Base-by-base conservation (phyloP, 2,329 filamentous ascomycete species). In the Penicillium sp. region DNA sequence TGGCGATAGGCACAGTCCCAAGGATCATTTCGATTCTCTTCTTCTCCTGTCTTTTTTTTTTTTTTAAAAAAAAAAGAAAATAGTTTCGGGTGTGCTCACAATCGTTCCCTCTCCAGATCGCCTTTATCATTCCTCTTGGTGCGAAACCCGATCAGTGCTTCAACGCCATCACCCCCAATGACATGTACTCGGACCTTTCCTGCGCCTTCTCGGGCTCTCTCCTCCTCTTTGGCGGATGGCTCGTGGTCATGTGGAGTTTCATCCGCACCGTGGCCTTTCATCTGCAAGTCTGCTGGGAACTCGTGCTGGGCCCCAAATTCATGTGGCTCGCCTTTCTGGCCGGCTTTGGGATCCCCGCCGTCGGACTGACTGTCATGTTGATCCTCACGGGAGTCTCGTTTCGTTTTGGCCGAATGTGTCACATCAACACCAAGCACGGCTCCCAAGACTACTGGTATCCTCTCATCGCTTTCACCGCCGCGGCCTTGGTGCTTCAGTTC, bases 271-370 rank as follows among this genome's bases (percentile, higher is more conserved):
- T 97, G 32, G 95, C 90, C 4, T 84, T 98, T 60, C 93, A 98
- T 69, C 82, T 98, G 26, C 93, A 97, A 69, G 96, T 98, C 55
- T 96, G 90, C 75, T 98, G 93, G 93, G 90, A 97, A 67, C 79
- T 94, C 32, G 83, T 91, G 6, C 87, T 95, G 4, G 93, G 93
- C 35, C 81, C 83, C 39, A 86, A 80, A 60, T 97, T 96, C 70
- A 96, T 96, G 82, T 89, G 88, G 75, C 80, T 81, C 55, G 84
- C 91, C 3, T 83, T 95, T 62, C 77, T 79, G 12, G 73, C 84
- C 7, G 93, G 93, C 52, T 96, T 91, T 87, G 86, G 86, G 13
- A 78, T 97, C 39, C 89, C 90, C 2, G 77, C 84, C 25, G 71
- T 89, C 18, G 87, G 88, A 33, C 80, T 95, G 54, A 77, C 84